phyloP scores from a whole-genome alignment of 1,139 yeast species.

The Candida tropicalis region DNA sequence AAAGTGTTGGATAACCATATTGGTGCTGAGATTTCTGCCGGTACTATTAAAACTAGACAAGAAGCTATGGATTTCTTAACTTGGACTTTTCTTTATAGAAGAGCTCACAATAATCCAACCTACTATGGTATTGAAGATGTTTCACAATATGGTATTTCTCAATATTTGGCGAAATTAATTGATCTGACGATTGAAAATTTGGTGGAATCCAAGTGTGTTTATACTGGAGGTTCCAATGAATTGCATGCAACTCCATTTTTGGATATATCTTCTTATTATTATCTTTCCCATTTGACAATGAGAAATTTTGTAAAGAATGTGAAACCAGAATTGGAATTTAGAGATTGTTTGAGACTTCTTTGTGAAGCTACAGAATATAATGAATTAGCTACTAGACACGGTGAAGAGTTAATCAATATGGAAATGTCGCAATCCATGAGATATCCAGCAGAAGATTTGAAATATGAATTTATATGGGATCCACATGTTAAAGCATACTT shows the following conservation, averaged over 20 bases:
- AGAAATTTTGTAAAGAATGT: slow-evolving; percentile 64
- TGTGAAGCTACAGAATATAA: slow-evolving; percentile 88
- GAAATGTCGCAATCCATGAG: slow-evolving; percentile 85
- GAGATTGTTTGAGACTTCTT: slow-evolving; percentile 71
- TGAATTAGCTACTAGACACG: slow-evolving; percentile 92
- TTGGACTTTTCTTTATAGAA: slow-evolving; percentile 91
- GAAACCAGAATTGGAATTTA: slow-evolving; percentile 52
- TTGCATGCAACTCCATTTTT: slow-evolving; percentile 78
- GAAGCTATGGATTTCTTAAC: slow-evolving; percentile 92
- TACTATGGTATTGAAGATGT: slow-evolving; percentile 86
- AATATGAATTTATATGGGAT: slow-evolving; percentile 80
- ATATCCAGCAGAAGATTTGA: slow-evolving; percentile 70
- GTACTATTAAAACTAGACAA: slow-evolving; percentile 78
- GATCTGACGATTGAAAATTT: slow-evolving; percentile 72
- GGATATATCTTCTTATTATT: slow-evolving; percentile 87
- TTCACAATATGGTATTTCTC: slow-evolving; percentile 65
- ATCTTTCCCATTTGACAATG: slow-evolving; percentile 88
- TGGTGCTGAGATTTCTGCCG: slow-evolving; percentile 94
- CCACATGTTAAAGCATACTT: slow-evolving; percentile 93
- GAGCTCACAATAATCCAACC: slow-evolving; percentile 95
- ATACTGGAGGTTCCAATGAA: slow-evolving; percentile 49
- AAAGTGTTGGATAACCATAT: slow-evolving; percentile 91
- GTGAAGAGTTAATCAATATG: slow-evolving; percentile 89
- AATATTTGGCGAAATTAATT: slow-evolving; percentile 71
- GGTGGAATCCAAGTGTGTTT: slow-evolving; percentile 72